phyloP scores from a whole-genome alignment of 495 filamentous ascomycete genomes.

The Neurospora pannonica region DNA sequence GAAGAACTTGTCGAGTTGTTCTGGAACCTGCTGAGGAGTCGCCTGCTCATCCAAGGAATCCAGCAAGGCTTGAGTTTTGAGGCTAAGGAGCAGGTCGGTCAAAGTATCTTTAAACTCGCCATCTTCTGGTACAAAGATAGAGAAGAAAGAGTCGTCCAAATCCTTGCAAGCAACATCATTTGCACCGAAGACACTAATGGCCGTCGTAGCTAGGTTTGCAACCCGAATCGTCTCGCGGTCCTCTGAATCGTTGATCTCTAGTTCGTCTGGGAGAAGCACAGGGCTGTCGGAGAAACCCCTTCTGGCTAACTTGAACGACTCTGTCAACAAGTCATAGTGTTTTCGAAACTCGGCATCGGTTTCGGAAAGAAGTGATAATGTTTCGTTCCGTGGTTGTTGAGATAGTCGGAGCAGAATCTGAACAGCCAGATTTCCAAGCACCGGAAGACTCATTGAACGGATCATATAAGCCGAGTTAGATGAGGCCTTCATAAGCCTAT shows the following conservation, averaged over 20 bases:
- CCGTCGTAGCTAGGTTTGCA: slow-evolving; percentile 79
- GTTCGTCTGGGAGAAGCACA: slow-evolving; percentile 62
- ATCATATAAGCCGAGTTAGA: slow-evolving; percentile 22
- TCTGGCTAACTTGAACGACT: slow-evolving; percentile 73
- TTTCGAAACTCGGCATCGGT: slow-evolving; percentile 66
- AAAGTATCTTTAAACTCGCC: slow-evolving; percentile 42
- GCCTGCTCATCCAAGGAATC: slow-evolving; percentile 52
- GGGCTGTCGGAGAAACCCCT: slow-evolving; percentile 62
- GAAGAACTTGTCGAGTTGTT: slow-evolving; percentile 66
- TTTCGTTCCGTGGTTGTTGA: slow-evolving; percentile 45
- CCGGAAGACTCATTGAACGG: slow-evolving; percentile 31
- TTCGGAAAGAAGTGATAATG: slow-evolving; percentile 62
- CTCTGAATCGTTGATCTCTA: slow-evolving; percentile 58
- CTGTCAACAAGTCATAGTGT: slow-evolving; percentile 71
- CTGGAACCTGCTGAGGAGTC: slow-evolving; percentile 47
- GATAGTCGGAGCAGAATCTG: slow-evolving; percentile 36
- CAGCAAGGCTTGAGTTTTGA: slow-evolving; percentile 83
- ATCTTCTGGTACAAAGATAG: slow-evolving; percentile 73
- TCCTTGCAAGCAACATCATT: slow-evolving; percentile 77
- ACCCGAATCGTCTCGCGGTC: slow-evolving; percentile 72
- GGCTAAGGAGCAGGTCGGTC: slow-evolving; percentile 64
- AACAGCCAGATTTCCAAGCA: slow-evolving; percentile 34
- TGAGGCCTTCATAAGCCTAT: slow-evolving; percentile 23
- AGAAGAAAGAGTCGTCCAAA: slow-evolving; percentile 74
- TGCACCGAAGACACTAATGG: slow-evolving; percentile 71